A percentile compares a stretch with the other conserved stretches of the same genome.
Evolutionary conservation across 2,329 filamentous ascomycete genomes (phyloP).

Genomic region (Ophiostoma sp.): DNA sequence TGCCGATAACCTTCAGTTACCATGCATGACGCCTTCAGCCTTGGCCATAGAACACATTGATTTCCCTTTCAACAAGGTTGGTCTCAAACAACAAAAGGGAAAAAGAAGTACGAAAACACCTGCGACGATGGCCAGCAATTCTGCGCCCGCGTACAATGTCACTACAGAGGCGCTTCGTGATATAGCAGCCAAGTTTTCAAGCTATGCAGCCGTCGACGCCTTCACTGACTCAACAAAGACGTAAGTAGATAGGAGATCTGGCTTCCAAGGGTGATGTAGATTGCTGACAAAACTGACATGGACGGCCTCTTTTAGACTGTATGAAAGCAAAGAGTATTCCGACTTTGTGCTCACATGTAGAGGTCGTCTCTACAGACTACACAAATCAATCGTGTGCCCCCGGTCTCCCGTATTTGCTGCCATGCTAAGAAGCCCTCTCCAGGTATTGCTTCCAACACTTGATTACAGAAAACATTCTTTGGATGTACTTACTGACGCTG

Average conservation of each 20-base stretch:
- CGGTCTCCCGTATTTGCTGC: not conserved
- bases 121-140: not conserved
- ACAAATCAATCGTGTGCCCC: not conserved
- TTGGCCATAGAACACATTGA: not conserved
- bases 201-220: not conserved
- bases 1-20: not conserved
- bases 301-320: not conserved
- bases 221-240: not conserved
- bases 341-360: not conserved
- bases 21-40: not conserved
- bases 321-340: conserved; percentile 1
- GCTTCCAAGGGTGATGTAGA: not conserved
- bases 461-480: not conserved
- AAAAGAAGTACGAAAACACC: not conserved
- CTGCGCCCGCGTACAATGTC: not conserved
- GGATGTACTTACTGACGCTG: not conserved
- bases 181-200: not conserved
- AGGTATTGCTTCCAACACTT: not conserved
- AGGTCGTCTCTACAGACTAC: not conserved
- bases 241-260: not conserved
- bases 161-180: not conserved
- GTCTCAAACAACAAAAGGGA: not conserved
- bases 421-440: conserved; percentile 1
- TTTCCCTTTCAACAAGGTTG: not conserved
- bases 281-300: not conserved